These are phyloP conservation scores for Malassezia yamatoensis DNA, from an alignment of 1,284 basidiomycete genomes.

Conservation along the genomic window DNA sequence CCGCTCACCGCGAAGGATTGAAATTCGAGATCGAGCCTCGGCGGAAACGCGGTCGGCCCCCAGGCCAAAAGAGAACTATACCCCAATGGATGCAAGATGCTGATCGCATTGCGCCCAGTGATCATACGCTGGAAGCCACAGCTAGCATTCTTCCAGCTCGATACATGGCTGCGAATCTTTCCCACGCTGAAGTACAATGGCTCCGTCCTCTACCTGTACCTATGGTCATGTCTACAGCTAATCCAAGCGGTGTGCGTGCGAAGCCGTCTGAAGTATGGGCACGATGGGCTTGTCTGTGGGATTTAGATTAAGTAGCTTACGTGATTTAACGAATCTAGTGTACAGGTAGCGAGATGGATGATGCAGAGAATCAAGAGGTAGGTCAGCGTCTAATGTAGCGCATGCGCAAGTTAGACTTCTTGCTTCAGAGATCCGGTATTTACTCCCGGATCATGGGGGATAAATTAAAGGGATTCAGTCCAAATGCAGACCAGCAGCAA, in stretches of 20 bases:
- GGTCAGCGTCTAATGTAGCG: constrained; percentile 12
- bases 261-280: constrained; percentile 4
- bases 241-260: constrained; percentile 1
- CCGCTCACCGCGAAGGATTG: constrained; percentile 8
- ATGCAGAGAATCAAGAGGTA: constrained; percentile 4
- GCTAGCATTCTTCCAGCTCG: constrained; percentile 4
- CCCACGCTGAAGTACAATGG: constrained; percentile 3
- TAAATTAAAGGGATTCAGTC: constrained; percentile 23
- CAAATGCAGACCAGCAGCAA: background rate
- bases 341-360: background rate
- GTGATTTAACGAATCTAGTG: background rate
- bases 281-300: background rate
- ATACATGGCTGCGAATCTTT: background rate
- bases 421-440: constrained; percentile 38
- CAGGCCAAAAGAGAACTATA: background rate
- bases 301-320: background rate
- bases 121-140: background rate
- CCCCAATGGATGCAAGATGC: constrained; percentile 10
- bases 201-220: constrained; percentile 9
- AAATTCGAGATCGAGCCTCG: constrained; percentile 11
- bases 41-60: constrained; percentile 14
- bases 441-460: constrained; percentile 45
- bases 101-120: background rate
- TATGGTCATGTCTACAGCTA: background rate
- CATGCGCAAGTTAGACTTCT: constrained; percentile 34